Percentiles rank a stretch among this genome's conserved stretches.
Conservation (phyloP, 306 rosid species). For the Inga leiocalycina region DNA sequence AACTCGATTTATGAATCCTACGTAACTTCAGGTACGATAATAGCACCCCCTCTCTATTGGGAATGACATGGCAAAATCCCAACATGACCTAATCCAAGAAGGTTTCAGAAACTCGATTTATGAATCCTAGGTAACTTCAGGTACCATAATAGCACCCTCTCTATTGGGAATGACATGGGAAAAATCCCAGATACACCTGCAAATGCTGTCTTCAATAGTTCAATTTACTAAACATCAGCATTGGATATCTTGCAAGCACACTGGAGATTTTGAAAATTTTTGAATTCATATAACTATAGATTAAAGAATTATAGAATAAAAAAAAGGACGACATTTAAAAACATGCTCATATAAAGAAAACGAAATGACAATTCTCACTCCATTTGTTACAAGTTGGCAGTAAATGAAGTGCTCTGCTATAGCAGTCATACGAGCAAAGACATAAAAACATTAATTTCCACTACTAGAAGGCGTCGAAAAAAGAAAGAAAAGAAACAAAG, state of each 20-base stretch:
- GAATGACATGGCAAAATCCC: not conserved
- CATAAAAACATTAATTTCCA: not conserved
- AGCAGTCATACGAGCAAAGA: conserved; percentile 16
- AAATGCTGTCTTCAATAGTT: not conserved
- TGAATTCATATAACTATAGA: not conserved
- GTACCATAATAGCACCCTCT: not conserved
- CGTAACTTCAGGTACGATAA: not conserved
- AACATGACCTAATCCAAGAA: no score
- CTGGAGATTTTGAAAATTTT: not conserved
- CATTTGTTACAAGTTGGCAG: conserved; percentile 8
- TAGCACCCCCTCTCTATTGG: not conserved
- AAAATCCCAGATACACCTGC: not conserved
- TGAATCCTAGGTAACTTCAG: not conserved
- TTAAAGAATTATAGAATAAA: not conserved
- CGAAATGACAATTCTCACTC: not conserved
- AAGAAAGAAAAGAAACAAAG: not conserved
- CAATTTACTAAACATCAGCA: not conserved
- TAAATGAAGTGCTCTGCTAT: not conserved
- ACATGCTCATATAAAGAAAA: not conserved
- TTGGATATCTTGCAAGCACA: not conserved
- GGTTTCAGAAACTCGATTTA: not conserved
- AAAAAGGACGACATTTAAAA: not conserved
- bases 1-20: not conserved
- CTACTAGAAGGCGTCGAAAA: not conserved
- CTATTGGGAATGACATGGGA: not conserved